Evolutionary conservation across 2,329 filamentous ascomycete species (phyloP).

Genomic region (Apiospora marii): DNA sequence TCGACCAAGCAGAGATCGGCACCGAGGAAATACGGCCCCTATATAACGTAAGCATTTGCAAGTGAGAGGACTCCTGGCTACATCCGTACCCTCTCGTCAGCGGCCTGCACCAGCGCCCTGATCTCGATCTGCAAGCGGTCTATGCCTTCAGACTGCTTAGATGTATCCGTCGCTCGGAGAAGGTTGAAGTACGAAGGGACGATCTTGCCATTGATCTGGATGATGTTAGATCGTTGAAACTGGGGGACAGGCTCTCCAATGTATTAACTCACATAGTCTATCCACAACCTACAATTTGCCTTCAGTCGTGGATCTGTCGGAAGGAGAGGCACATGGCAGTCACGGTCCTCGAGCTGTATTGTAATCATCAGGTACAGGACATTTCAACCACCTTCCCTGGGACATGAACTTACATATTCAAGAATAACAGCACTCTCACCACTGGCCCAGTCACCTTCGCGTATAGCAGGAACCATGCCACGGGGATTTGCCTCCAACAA

Average conservation of each 20-base stretch:
- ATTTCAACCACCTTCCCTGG: background rate
- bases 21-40: conserved; percentile 74
- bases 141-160: conserved; percentile 65
- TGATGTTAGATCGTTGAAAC: background rate
- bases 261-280: conserved; percentile 70
- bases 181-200: conserved; percentile 80
- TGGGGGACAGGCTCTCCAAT: background rate
- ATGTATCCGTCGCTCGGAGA: conserved; percentile 68
- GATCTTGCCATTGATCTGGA: conserved; percentile 77
- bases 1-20: conserved; percentile 69
- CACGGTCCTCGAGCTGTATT: conserved; percentile 74
- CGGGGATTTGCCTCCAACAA: conserved; percentile 79
- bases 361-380: conserved; percentile 25
- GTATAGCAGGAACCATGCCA: conserved; percentile 78
- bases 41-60: conserved; percentile 25
- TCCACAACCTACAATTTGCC: conserved; percentile 81
- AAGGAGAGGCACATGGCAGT: conserved; percentile 66
- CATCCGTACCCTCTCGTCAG: conserved; percentile 50
- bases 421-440: conserved; percentile 84
- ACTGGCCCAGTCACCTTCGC: conserved; percentile 82
- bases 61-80: background rate
- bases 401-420: conserved; percentile 74
- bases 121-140: conserved; percentile 73
- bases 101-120: conserved; percentile 55
- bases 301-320: conserved; percentile 71